A percentile compares a stretch with the other conserved stretches of the same genome.
Conservation (phyloP, 208 protist genomes). For the Eutreptiella sp. region DNA sequence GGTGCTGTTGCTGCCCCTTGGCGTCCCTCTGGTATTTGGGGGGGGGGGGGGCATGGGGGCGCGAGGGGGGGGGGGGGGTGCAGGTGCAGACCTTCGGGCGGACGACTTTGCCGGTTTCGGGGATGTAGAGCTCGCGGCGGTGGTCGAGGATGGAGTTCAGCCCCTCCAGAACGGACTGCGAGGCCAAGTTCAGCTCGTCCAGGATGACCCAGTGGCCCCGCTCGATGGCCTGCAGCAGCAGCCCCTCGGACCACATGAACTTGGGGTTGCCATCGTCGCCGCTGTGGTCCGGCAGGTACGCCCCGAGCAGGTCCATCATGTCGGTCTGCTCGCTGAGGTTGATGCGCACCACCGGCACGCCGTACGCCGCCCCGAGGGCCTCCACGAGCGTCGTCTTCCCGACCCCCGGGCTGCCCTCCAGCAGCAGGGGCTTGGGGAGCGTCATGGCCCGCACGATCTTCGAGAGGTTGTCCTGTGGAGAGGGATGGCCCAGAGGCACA, state of each 20-base stretch:
- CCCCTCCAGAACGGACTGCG: conserved; percentile 98
- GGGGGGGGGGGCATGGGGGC: not conserved
- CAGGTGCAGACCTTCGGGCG: conserved; percentile 56
- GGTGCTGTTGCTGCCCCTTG: too few species aligned
- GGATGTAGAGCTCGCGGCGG: conserved; percentile 82
- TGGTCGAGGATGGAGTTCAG: conserved; percentile 99
- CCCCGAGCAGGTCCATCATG: conserved; percentile 95
- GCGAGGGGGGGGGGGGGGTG: too few species aligned
- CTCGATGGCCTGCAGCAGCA: conserved; percentile 89
- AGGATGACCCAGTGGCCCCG: conserved; percentile 98
- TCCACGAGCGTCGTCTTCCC: conserved; percentile 98
- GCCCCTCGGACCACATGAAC: conserved; percentile 97
- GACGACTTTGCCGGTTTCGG: conserved; percentile 78
- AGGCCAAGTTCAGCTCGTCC: conserved; percentile 99
- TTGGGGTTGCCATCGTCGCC: conserved; percentile 53
- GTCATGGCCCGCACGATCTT: not conserved
- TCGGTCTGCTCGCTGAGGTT: conserved; percentile 99
- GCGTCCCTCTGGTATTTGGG: too few species aligned
- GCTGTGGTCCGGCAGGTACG: conserved; percentile 57
- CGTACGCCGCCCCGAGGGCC: conserved; percentile 78
- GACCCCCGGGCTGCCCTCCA: conserved; percentile 95
- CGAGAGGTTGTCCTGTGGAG: not conserved
- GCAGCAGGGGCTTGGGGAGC: conserved; percentile 75
- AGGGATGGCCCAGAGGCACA: too few species aligned
- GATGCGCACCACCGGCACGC: conserved; percentile 92